Evolutionary conservation across 352 stramenopile species (phyloP).

Genomic region (Phytophthora vignae): DNA sequence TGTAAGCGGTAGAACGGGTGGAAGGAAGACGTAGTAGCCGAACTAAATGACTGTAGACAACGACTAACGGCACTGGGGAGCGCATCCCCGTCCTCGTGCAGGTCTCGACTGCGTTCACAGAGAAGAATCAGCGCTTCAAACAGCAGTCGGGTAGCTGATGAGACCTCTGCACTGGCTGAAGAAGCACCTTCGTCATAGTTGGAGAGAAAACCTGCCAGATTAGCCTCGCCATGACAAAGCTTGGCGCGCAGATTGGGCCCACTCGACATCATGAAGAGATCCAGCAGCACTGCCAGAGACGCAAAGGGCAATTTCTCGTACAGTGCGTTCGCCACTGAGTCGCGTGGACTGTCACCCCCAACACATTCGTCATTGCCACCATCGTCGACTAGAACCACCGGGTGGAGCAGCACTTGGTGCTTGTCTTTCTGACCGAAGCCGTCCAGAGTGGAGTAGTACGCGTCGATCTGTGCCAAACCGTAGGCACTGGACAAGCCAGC

Average conservation of each 20-base stretch:
- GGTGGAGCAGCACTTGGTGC: constrained; percentile 75
- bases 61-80: constrained; percentile 1
- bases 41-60: constrained; percentile 32
- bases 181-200: neutral
- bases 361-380: neutral
- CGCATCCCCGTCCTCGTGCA: neutral
- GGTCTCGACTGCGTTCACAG: constrained; percentile 21
- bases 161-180: constrained; percentile 10
- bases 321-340: constrained; percentile 43
- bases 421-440: constrained; percentile 81
- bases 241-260: constrained; percentile 77
- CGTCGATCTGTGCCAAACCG: constrained; percentile 59
- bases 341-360: neutral
- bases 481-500: constrained; percentile 50
- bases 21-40: constrained; percentile 49
- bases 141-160: constrained; percentile 46
- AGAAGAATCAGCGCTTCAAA: constrained; percentile 43
- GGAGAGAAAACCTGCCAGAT: constrained; percentile 41
- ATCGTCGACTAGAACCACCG: constrained; percentile 37
- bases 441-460: constrained; percentile 85
- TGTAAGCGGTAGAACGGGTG: constrained; percentile 67
- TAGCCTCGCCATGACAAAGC: constrained; percentile 73
- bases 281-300: constrained; percentile 55
- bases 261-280: constrained; percentile 81
- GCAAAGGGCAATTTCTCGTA: constrained; percentile 56